Conservation (phyloP, 73 alveolate species). For the Tetrahymena thermophila region DNA sequence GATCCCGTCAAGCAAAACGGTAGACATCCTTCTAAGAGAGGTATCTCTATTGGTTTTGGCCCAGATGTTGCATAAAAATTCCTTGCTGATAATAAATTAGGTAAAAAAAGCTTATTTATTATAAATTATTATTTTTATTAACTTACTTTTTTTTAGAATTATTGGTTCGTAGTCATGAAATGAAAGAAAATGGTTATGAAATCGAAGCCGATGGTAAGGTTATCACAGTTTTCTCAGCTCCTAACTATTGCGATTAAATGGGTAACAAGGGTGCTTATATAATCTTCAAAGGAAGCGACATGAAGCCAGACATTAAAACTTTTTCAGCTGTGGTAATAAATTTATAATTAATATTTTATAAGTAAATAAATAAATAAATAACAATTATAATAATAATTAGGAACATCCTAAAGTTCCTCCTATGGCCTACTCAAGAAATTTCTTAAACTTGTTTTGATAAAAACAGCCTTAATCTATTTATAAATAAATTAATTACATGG, state of each 20-base stretch:
- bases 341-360: background rate
- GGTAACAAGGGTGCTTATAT: conserved; percentile 96
- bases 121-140: background rate
- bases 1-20: conserved; percentile 93
- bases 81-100: conserved; percentile 77
- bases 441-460: background rate
- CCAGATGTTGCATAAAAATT: conserved; percentile 92
- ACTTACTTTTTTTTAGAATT: conserved; percentile 8
- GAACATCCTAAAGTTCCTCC: conserved; percentile 75
- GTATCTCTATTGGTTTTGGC: conserved; percentile 92
- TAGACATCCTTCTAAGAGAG: conserved; percentile 93
- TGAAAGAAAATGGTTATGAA: conserved; percentile 91
- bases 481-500: background rate
- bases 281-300: conserved; percentile 79
- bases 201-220: conserved; percentile 89
- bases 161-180: conserved; percentile 92
- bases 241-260: conserved; percentile 96
- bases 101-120: conserved; percentile 4
- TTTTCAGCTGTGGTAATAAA: conserved; percentile 77
- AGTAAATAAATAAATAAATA: background rate
- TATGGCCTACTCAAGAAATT: conserved; percentile 62
- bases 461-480: background rate
- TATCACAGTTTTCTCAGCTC: conserved; percentile 94
- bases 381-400: conserved; percentile 11
- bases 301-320: conserved; percentile 68